These are phyloP conservation scores for Claviceps sp. DNA, from an alignment of 2,329 filamentous ascomycete genomes.

Conservation along the genomic window DNA sequence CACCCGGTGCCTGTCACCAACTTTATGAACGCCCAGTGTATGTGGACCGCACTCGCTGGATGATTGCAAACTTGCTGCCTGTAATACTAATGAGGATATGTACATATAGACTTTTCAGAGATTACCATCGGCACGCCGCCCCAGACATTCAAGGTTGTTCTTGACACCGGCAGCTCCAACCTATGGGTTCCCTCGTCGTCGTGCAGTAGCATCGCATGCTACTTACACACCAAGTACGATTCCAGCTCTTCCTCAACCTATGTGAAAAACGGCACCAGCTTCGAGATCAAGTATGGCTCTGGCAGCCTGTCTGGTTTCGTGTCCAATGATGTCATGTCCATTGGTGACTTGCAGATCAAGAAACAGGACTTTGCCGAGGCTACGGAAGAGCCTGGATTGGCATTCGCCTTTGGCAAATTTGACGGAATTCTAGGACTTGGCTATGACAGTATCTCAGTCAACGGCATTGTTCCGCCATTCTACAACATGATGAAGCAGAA, in stretches of 20 bases:
- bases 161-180: constrained; percentile 98
- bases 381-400: constrained; percentile 86
- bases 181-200: constrained; percentile 89
- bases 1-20: constrained; percentile 88
- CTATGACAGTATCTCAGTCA: constrained; percentile 94
- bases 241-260: constrained; percentile 78
- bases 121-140: constrained; percentile 85
- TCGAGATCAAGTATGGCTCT: constrained; percentile 91
- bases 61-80: not conserved
- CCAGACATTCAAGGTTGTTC: constrained; percentile 94
- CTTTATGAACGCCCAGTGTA: constrained; percentile 98
- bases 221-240: constrained; percentile 94
- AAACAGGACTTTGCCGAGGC: constrained; percentile 93
- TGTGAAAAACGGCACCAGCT: constrained; percentile 84
- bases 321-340: constrained; percentile 73
- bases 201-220: constrained; percentile 95
- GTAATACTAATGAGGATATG: not conserved
- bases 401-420: constrained; percentile 94
- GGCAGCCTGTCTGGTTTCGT: constrained; percentile 88
- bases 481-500: constrained; percentile 90
- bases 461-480: constrained; percentile 86
- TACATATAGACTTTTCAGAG: constrained; percentile 74
- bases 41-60: constrained; percentile 19
- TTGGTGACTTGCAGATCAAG: constrained; percentile 82
- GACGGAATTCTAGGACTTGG: constrained; percentile 93